Evolutionary conservation across 2,329 filamentous ascomycete species (phyloP).

Genomic region (Botrytis medusae): DNA sequence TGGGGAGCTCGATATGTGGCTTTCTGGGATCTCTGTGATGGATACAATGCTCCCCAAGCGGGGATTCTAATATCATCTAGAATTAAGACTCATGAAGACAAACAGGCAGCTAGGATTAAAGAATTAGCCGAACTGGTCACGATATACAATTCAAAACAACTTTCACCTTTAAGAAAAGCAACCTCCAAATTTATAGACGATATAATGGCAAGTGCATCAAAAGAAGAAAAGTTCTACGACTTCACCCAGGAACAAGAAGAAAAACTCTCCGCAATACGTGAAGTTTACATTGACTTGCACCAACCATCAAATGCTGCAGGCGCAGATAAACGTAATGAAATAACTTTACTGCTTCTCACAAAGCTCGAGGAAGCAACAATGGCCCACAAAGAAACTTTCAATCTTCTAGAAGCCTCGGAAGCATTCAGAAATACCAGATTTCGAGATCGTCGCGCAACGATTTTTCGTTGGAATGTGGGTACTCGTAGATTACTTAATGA

Average conservation of each 20-base stretch:
- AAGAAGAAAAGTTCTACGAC: slow-evolving; percentile 4
- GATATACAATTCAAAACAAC: background rate
- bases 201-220: background rate
- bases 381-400: background rate
- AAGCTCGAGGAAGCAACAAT: background rate
- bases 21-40: background rate
- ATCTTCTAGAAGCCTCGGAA: background rate
- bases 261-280: background rate
- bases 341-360: background rate
- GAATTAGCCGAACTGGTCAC: background rate
- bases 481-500: slow-evolving; percentile 8
- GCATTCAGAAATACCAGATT: background rate
- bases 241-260: background rate
- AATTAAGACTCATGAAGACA: background rate
- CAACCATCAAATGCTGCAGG: background rate
- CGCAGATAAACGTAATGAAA: background rate
- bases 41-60: background rate
- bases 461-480: slow-evolving; percentile 13
- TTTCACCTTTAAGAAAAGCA: background rate
- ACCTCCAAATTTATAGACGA: background rate
- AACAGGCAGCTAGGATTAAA: accelerated
- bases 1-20: background rate
- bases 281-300: background rate
- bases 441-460: slow-evolving; percentile 9
- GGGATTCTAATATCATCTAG: accelerated